Conservation (phyloP, 164 flowering plant genomes). For the Echeveria elegans region DNA sequence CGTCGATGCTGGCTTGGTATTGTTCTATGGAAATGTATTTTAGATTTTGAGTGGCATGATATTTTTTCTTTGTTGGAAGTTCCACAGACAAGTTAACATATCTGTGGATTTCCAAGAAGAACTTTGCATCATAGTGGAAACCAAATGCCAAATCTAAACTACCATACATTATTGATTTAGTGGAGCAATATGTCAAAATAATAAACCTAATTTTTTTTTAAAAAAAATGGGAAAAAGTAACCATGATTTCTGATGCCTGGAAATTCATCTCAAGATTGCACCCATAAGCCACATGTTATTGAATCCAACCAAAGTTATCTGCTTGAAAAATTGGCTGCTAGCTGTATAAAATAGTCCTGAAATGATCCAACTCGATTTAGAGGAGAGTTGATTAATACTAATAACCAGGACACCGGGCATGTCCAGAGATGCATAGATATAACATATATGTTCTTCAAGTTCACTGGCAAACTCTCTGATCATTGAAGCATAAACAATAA, state of each 20-base stretch:
- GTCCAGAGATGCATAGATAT: too few species aligned
- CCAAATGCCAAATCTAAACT: background rate
- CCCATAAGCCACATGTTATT: background rate
- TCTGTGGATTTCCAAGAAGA: background rate
- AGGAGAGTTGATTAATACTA: too few species aligned
- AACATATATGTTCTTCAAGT: too few species aligned
- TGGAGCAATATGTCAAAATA: background rate
- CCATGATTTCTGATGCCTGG: background rate
- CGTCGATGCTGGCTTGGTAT: too few species aligned
- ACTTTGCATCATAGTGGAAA: background rate
- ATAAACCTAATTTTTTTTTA: background rate
- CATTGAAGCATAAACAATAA: too few species aligned
- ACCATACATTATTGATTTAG: background rate
- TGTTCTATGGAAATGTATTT: background rate
- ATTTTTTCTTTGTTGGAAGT: background rate
- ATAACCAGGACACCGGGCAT: too few species aligned
- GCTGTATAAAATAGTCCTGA: too few species aligned
- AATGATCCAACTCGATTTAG: too few species aligned
- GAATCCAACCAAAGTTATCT: too few species aligned
- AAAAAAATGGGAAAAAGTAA: background rate
- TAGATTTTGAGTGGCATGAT: background rate
- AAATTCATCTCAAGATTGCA: background rate
- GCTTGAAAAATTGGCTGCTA: too few species aligned
- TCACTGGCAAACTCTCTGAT: too few species aligned
- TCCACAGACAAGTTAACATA: background rate